Evolutionary conservation across 2,329 filamentous ascomycete genomes (phyloP).

Genomic region (Ceratocystis alfenasii): DNA sequence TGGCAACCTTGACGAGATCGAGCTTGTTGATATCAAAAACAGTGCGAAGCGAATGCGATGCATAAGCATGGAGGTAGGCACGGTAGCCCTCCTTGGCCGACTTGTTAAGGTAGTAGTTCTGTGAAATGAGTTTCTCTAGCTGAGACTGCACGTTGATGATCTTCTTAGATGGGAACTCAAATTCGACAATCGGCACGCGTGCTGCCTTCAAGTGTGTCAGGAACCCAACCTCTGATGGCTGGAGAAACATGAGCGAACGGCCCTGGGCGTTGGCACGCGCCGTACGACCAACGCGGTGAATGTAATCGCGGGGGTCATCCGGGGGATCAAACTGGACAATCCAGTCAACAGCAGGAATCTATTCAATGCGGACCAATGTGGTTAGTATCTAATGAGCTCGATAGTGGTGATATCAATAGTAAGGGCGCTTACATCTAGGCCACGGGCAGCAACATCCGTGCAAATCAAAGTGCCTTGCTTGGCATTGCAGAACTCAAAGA

Average conservation of each 20-base stretch:
- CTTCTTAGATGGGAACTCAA: conserved; percentile 86
- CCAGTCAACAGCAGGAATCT: conserved; percentile 91
- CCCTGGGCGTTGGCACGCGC: conserved; percentile 74
- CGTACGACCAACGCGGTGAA: conserved; percentile 91
- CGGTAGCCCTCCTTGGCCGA: conserved; percentile 65
- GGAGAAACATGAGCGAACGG: conserved; percentile 81
- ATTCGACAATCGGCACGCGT: conserved; percentile 86
- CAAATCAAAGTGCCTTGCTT: conserved; percentile 81
- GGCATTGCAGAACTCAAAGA: conserved; percentile 80
- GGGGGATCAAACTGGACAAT: conserved; percentile 93
- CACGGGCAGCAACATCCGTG: conserved; percentile 90
- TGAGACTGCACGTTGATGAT: conserved; percentile 83
- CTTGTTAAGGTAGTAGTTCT: conserved; percentile 97
- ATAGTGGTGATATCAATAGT: neutral
- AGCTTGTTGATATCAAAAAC: conserved; percentile 73
- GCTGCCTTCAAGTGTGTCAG: conserved; percentile 82
- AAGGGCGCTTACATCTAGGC: conserved; percentile 60
- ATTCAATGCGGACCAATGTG: neutral
- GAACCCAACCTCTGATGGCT: conserved; percentile 87
- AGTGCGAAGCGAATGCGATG: conserved; percentile 50
- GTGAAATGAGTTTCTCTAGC: conserved; percentile 82
- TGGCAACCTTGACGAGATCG: conserved; percentile 71
- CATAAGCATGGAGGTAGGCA: conserved; percentile 90
- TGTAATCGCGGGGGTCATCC: conserved; percentile 81
- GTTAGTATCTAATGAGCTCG: neutral